Evolutionary conservation across 352 stramenopile genomes (phyloP), one percentile per base, ranked within the genome.

Genomic region (Pythium volutum): DNA sequence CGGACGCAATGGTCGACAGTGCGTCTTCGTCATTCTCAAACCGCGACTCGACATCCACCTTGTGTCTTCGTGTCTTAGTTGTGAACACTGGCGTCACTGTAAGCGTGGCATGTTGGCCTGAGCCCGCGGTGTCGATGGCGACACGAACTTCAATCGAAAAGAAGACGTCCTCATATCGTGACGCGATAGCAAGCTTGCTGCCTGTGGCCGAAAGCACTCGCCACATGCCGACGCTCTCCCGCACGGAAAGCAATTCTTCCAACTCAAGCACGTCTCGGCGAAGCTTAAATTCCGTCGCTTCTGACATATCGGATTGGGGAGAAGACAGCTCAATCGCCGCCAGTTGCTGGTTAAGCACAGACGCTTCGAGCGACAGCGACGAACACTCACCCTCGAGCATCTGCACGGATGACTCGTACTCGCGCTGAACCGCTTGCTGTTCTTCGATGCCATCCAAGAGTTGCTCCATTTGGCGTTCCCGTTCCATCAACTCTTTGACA

Each of bases 371-470:
- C 16, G 77, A 77, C 3, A 93, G 63, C 12, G 75, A 77, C 14
- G 81, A 78, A 41, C 80, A 89, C 34, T 87, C 55, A 12, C 65
- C 80, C 38, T 90, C 80, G 18, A 93, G 61, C 42, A 64, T 45
- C 38, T 85, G 69, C 10, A 93, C 82, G 0, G 76, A 73, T 41
- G 68, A 64, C 9, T 71, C 71, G 42, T 86, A 91, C 31, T 93
- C 84, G 9, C 82, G 74, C 7, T 83, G 76, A 7, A 78, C 79
- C 7, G 50, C 63, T 53, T 89, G 81, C 61, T 93, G 84, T 53
- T 93, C 84, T 52, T 93, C 84, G 48, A 90, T 89, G 11, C 76
- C 84, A 63, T 93, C 84, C 45, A 93, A 39, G 14, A 91, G 68
- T 46, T 79, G 61, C 20, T 69, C 64, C 73, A 90, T 84, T 63